Evolutionary conservation across 805 yeast genomes (phyloP).

Genomic region (Kazachstania psychrophila): DNA sequence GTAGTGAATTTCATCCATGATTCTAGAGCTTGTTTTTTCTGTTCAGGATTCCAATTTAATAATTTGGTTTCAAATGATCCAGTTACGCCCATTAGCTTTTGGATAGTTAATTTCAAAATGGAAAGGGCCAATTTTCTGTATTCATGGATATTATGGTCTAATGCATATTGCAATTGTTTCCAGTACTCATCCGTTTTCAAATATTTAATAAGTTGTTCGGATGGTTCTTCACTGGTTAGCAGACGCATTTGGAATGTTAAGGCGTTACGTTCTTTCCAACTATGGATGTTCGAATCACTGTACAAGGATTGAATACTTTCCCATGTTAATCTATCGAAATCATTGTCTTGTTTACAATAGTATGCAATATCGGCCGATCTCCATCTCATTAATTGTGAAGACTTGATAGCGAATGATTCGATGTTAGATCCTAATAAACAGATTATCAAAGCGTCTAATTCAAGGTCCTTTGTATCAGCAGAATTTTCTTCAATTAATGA

Average conservation of each 20-base stretch:
- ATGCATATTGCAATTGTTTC: constrained; percentile 46
- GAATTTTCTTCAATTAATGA: constrained; percentile 23
- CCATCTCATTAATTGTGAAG: constrained; percentile 41
- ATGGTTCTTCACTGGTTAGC: constrained; percentile 24
- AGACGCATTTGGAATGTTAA: constrained; percentile 50
- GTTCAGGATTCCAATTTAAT: constrained; percentile 14
- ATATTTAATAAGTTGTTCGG: constrained; percentile 7
- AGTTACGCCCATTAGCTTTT: constrained; percentile 28
- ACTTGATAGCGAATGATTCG: constrained; percentile 10
- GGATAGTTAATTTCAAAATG: constrained; percentile 52
- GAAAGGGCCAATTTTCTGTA: constrained; percentile 60
- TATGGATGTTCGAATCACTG: constrained; percentile 20
- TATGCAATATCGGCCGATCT: constrained; percentile 32
- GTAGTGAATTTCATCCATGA: constrained; percentile 72
- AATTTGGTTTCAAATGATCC: constrained; percentile 7
- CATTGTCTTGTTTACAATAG: constrained; percentile 9
- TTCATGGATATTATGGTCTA: constrained; percentile 51
- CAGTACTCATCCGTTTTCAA: constrained; percentile 38
- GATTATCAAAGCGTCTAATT: constrained; percentile 13
- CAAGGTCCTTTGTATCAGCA: constrained; percentile 1
- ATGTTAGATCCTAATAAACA: constrained; percentile 14
- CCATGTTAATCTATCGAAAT: constrained; percentile 38
- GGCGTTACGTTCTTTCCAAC: constrained; percentile 34
- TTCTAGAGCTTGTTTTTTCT: constrained; percentile 28
- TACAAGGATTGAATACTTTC: constrained; percentile 33